A percentile compares a stretch with the other conserved stretches of the same genome.
Conservation (phyloP, 306 rosid species). For the Cucurbita pepo region DNA sequence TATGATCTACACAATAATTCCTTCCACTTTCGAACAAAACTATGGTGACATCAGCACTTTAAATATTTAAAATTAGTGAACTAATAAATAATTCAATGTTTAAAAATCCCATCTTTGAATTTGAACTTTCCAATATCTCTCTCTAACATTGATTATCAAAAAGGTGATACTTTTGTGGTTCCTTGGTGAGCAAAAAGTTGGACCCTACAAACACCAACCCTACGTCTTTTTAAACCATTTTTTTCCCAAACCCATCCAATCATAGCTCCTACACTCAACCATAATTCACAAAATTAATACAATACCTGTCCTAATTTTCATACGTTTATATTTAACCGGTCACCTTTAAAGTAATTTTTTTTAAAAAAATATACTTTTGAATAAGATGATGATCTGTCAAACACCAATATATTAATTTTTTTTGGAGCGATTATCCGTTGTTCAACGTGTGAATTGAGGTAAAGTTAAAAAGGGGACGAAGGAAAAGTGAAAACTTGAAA, state of each 20-base stretch:
- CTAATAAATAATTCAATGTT: not conserved
- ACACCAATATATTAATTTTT: not conserved
- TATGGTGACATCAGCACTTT: not conserved
- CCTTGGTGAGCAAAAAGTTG: not conserved
- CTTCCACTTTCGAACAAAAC: not conserved
- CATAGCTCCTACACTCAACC: not conserved
- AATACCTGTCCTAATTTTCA: too few relatives aligned
- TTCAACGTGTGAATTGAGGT: not conserved
- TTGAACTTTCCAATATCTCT: not conserved
- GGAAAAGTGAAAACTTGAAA: not conserved
- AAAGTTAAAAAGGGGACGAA: not conserved
- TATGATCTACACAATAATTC: not conserved
- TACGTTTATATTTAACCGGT: too few relatives aligned
- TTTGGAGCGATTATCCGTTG: not conserved
- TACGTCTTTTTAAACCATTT: not conserved
- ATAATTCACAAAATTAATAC: not conserved
- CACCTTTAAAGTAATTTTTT: too few relatives aligned
- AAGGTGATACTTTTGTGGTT: constrained; percentile 2
- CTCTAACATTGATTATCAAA: not conserved
- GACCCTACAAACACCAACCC: not conserved
- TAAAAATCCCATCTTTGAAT: not conserved
- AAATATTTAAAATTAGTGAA: not conserved
- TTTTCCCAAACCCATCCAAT: not conserved
- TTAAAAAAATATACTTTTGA: not conserved
- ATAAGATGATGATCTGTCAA: not conserved